Base-by-base conservation (phyloP, 257 asterid species). In the Rehmannia glutinosa region DNA sequence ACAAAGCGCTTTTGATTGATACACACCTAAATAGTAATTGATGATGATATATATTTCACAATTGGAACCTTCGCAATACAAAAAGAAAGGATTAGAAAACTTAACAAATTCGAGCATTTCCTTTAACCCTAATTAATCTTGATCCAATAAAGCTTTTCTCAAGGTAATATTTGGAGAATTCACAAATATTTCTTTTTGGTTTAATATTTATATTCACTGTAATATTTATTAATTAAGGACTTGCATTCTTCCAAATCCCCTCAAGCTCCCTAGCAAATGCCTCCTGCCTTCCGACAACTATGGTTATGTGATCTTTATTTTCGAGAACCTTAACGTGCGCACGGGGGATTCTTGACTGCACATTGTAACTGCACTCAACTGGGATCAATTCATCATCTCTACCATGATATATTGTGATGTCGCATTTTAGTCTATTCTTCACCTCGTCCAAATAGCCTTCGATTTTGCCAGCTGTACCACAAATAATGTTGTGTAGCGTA, bases 211-310 rank as follows among this genome's bases (percentile, higher is more conserved):
- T 53, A 4, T 10, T 16, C 4, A 53, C 9, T 47, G 19, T 17
- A 42, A 30, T 28, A 28, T 2, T 28, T 28, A 2, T 28, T 28
- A n/a, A n/a, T n/a, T 13, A 19, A 39, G 21, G 3, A 51, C 71
- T 80, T 24, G 95, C 81, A 47, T 79, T 82, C 8, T 27, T 70
- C 99, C 99, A 94, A 41, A 94, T 94, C n/a, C 65, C 76, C 57
- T 94, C 99, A 0, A 94, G 97, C 68, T 94, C 99, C 66, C 82
- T 50, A 1, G 99, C 97, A 38, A 94, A 94, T 0, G 90, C 84
- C 84, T 71, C 43, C 28, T 90, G 96, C 71, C 99, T 78, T 12
- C 99, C 95, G 10, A 94, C 97, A 52, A 94, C 97, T 0, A 94
- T 88, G 66, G 97, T 94, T 41, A 94, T 82, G 73, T 94, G 99